Evolutionary conservation across 768 basidiomycete genomes (phyloP), one percentile per base, ranked within the genome.

Genomic region (Dacryopinax spathularia): DNA sequence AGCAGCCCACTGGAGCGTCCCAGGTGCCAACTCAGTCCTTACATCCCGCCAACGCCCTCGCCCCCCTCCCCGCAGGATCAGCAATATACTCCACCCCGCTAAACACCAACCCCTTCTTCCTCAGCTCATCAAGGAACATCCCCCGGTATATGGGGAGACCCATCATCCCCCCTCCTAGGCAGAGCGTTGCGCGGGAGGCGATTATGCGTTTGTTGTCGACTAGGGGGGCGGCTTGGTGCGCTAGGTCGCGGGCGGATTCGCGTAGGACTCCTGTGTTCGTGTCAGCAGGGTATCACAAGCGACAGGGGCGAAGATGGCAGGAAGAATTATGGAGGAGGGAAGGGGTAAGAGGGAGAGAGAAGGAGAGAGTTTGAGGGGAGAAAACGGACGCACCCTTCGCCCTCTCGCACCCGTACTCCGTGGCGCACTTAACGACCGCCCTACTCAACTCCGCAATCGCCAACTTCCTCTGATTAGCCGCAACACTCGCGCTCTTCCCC

Each of bases 121-220:
- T 77, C 25, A 91, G 79, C 29, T 80, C 80, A 12, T 82, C 83
- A 48, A 88, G 68, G 9, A 83, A 69, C 33, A 81, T 65, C 27
- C 80, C 73, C 62, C 85, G 76, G 66, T 91, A 91, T 35, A 69
- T 74, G 61, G 80, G 77, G 1, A 88, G 73, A 1, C 86, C 84
- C 2, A 83, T 83, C 66, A 91, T 72, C 20, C 86, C 88, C n/a
- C 89, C 89, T 9, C 89, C 89, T 63, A 91, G 84, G 65, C 84
- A 89, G 18, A 91, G 69, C 1, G 90, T 79, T 34, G 82, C 77
- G 1, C 34, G 34, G 34, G 10, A 13, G 27, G 31, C 56, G 20
- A 34, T 12, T n/a, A 64, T 44, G 22, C 48, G 48, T 35, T n/a
- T 33, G 31, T 43, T 43, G 20, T 35, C 48, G 48, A 56, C 48